Base-by-base conservation (phyloP, 495 filamentous ascomycete species). In the Poronia punctata region DNA sequence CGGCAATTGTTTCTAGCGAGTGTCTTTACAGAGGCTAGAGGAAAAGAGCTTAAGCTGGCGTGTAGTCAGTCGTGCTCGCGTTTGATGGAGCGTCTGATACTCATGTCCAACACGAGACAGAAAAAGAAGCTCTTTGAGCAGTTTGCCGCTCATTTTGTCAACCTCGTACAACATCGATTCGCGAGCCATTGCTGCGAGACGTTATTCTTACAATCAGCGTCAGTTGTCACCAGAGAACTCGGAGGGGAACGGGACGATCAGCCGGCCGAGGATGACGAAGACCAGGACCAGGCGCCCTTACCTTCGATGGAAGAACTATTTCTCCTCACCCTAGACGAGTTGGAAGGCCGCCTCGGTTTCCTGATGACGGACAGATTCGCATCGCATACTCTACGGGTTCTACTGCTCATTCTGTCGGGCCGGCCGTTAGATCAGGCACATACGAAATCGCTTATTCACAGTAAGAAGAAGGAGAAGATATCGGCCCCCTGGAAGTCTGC, bases 141-240 rank as follows among this genome's bases (percentile, higher is more conserved):
- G 32, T 95, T 97, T 55, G 75, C 71, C 28, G 82, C 84, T n/a
- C 83, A 97, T 53, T 96, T 95, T 63, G 59, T 94, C 36, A 78
- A 86, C 52, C 72, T 96, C 20, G 77, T 95, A 16, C 88, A 92
- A 53, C 92, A 98, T 60, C 83, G 89, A 19, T 98, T 98, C 56
- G 92, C 92, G 3, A 87, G 86, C 37, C 92, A 98, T 64, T 97
- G 89, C 57, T 96, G 90, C 61, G 92, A 98, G 66, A 88, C 84
- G 11, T 70, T 98, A 7, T 96, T 98, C 53, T 68, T 88, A 24
- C 76, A 82, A 40, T 82, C 84, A 7, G 89, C 88, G 12, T 79
- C 83, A 0, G 66, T 84, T 5, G 83, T 95, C 17, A 83, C 81
- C 15, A 65, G 81, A 46, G 84, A 89, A 59, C 59, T 86, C 38